Conservation (phyloP, 116 monocot genomes). For the Iris pallida region DNA sequence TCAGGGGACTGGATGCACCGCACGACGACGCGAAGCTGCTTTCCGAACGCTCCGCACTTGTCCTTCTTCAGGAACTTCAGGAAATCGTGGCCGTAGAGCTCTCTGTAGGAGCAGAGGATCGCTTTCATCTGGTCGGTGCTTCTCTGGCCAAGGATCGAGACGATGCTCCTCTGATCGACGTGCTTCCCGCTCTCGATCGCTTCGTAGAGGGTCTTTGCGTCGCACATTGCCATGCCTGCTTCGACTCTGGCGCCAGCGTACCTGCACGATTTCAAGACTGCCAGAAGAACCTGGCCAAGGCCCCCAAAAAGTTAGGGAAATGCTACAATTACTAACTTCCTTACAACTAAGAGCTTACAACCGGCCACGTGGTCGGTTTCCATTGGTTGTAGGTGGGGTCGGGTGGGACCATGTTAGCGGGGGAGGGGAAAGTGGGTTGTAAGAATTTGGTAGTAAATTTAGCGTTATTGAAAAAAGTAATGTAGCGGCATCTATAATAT, state of each 20-base stretch:
- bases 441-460: too few species aligned
- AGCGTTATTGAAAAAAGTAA: too few species aligned
- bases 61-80: slow-evolving; percentile 38
- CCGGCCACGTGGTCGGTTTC: too few species aligned
- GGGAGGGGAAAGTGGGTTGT: too few species aligned
- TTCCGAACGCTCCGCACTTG: slow-evolving; percentile 30
- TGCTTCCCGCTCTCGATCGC: slow-evolving; percentile 34
- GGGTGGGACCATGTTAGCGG: too few species aligned
- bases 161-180: slow-evolving; percentile 27
- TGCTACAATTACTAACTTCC: not conserved
- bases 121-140: slow-evolving; percentile 29
- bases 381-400: too few species aligned
- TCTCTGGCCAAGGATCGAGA: slow-evolving; percentile 23
- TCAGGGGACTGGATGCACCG: slow-evolving; percentile 42
- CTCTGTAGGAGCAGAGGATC: slow-evolving; percentile 34
- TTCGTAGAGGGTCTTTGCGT: slow-evolving; percentile 47
- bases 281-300: slow-evolving; percentile 31
- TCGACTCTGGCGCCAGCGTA: slow-evolving; percentile 16
- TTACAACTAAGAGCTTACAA: not conserved
- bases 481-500: too few species aligned
- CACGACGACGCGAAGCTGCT: slow-evolving; percentile 22
- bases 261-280: slow-evolving; percentile 31
- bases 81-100: slow-evolving; percentile 43
- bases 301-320: not conserved
- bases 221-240: slow-evolving; percentile 42